Conservation (phyloP, 768 basidiomycete species). For the Lentinula guzmanii region DNA sequence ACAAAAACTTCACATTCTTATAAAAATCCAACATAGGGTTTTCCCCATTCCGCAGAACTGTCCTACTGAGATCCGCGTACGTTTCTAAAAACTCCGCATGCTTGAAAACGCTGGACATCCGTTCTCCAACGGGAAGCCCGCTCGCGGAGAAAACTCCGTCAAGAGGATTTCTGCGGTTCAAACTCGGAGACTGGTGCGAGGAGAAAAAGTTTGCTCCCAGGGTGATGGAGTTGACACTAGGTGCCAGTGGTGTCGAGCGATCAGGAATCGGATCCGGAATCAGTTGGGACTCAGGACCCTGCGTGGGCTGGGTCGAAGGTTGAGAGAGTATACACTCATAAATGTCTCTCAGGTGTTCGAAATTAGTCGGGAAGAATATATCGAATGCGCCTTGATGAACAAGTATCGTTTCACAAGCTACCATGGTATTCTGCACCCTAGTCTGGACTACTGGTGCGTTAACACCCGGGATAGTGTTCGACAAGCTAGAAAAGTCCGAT, state of each 20-base stretch:
- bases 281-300: neutral
- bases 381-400: slow-evolving; percentile 97
- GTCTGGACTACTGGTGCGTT: slow-evolving; percentile 95
- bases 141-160: slow-evolving; percentile 73
- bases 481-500: slow-evolving; percentile 86
- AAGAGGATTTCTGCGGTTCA: slow-evolving; percentile 51
- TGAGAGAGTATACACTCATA: slow-evolving; percentile 79
- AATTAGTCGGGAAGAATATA: slow-evolving; percentile 97
- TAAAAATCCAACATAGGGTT: slow-evolving; percentile 89
- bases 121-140: slow-evolving; percentile 75
- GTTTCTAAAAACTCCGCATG: slow-evolving; percentile 87
- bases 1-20: slow-evolving; percentile 90
- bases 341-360: slow-evolving; percentile 79
- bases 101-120: slow-evolving; percentile 76
- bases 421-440: slow-evolving; percentile 73
- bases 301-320: slow-evolving; percentile 25
- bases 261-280: slow-evolving; percentile 23
- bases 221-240: slow-evolving; percentile 41
- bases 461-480: slow-evolving; percentile 74
- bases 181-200: slow-evolving; percentile 54
- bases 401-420: slow-evolving; percentile 85
- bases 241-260: slow-evolving; percentile 48
- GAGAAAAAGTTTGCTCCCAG: slow-evolving; percentile 68
- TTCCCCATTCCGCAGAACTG: slow-evolving; percentile 72
- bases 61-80: slow-evolving; percentile 71